A percentile compares a stretch with the other conserved stretches of the same genome.
Conservation (phyloP, 805 yeast genomes). For the Torulaspora microellipsoides region DNA sequence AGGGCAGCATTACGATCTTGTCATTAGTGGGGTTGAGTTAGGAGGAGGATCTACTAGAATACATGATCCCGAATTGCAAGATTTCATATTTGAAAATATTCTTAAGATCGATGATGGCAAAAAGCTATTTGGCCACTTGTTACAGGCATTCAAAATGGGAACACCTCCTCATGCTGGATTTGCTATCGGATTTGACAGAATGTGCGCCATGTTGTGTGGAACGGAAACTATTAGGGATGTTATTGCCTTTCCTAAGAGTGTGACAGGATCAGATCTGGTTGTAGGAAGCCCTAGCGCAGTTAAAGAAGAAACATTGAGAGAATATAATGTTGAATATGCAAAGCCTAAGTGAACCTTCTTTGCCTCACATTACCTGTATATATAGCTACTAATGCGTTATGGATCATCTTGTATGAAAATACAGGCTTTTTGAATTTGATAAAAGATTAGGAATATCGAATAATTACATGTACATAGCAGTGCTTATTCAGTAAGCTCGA, state of each 20-base stretch:
- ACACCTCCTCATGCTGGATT: slow-evolving; percentile 99
- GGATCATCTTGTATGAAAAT: too few relatives aligned
- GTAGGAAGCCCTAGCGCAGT: slow-evolving; percentile 81
- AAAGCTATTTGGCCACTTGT: slow-evolving; percentile 75
- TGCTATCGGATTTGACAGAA: slow-evolving; percentile 90
- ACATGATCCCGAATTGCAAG: slow-evolving; percentile 79
- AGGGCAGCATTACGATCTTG: slow-evolving; percentile 94
- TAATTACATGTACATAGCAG: too few relatives aligned
- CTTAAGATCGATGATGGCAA: slow-evolving; percentile 57
- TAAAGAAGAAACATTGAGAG: slow-evolving; percentile 43
- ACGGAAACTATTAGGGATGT: slow-evolving; percentile 81
- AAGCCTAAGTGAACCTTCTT: not conserved
- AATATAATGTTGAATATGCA: slow-evolving; percentile 45
- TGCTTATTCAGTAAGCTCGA: too few relatives aligned
- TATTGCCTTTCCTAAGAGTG: slow-evolving; percentile 92
- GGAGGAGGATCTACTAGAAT: slow-evolving; percentile 98
- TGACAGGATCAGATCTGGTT: slow-evolving; percentile 81
- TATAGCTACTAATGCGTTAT: too few relatives aligned
- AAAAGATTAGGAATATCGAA: too few relatives aligned
- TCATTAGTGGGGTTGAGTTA: slow-evolving; percentile 87
- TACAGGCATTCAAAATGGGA: slow-evolving; percentile 78
- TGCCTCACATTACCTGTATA: too few relatives aligned
- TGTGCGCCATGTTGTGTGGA: slow-evolving; percentile 87
- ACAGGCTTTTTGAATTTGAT: too few relatives aligned
- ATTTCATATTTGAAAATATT: slow-evolving; percentile 60